Conservation (phyloP, 129 eudicot genomes). For the Helianthus tuberosus region DNA sequence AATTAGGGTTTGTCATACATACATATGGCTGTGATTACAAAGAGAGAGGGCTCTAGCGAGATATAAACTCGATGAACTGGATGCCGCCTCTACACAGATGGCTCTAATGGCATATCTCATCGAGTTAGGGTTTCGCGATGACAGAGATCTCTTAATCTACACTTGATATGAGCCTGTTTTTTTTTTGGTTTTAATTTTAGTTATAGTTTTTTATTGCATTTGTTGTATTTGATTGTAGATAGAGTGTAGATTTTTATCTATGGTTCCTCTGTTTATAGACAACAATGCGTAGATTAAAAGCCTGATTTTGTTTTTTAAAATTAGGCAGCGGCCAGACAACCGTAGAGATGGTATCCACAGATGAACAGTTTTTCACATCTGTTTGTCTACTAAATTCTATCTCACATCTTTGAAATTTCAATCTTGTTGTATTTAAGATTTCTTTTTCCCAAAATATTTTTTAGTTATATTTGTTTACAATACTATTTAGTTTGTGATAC, state of each 20-base stretch:
- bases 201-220: not conserved
- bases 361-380: conserved; percentile 34
- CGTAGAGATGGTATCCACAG: conserved; percentile 45
- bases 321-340: conserved; percentile 44
- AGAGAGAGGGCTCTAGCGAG: conserved; percentile 47
- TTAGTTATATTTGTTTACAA: too few species aligned
- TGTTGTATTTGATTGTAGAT: conserved; percentile 20
- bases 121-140: conserved; percentile 26
- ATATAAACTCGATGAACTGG: not conserved
- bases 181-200: not conserved
- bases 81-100: conserved; percentile 38
- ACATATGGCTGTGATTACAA: conserved; percentile 36
- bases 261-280: conserved; percentile 15
- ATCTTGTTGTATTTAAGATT: too few species aligned
- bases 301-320: conserved; percentile 4
- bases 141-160: conserved; percentile 48
- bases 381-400: conserved; percentile 35
- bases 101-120: conserved; percentile 30
- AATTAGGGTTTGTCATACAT: too few species aligned
- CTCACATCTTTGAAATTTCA: conserved; percentile 1
- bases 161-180: conserved; percentile 41
- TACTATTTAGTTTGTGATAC: too few species aligned
- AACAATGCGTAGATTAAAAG: conserved; percentile 31
- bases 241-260: not conserved
- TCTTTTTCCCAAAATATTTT: too few species aligned